Evolutionary conservation across 768 basidiomycete species (phyloP).

Genomic region (Crepidotus variabilis): DNA sequence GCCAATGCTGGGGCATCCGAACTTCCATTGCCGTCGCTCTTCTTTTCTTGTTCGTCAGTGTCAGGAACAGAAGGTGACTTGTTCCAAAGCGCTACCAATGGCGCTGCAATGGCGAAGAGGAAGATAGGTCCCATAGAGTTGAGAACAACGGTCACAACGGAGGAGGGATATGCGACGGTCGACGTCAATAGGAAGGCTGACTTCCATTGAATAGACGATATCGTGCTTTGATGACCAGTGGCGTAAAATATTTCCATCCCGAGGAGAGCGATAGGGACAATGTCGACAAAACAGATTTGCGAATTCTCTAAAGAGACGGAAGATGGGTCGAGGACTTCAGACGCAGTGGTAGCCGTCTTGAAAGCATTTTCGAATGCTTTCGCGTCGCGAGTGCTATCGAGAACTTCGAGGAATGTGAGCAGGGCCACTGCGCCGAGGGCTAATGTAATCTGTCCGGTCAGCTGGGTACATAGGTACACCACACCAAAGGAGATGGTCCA

Average conservation of each 20-base stretch:
- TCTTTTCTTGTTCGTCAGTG: not conserved
- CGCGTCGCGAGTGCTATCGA: conserved; percentile 80
- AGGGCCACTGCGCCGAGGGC: conserved; percentile 61
- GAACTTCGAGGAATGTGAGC: conserved; percentile 73
- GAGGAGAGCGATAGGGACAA: conserved; percentile 71
- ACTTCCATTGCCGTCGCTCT: not conserved
- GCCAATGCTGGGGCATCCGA: not conserved
- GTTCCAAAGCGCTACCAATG: conserved; percentile 75
- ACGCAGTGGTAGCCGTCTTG: not conserved
- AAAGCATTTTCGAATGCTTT: conserved; percentile 10
- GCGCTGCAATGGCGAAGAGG: conserved; percentile 60
- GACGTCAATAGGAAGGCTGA: conserved; percentile 80
- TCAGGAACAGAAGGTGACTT: conserved; percentile 2
- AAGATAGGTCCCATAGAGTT: conserved; percentile 79
- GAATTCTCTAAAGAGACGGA: conserved; percentile 7
- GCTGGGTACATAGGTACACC: conserved; percentile 65
- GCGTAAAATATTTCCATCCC: conserved; percentile 76
- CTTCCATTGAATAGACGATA: conserved; percentile 95
- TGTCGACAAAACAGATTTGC: conserved; percentile 55
- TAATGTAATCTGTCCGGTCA: conserved; percentile 80
- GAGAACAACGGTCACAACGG: conserved; percentile 66
- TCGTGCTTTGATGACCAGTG: conserved; percentile 89
- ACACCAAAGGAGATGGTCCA: conserved; percentile 63
- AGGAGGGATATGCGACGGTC: conserved; percentile 65
- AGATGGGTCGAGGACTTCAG: not conserved